Base-by-base conservation (phyloP, 2,329 filamentous ascomycete species). In the Paramyrothecium roridum region DNA sequence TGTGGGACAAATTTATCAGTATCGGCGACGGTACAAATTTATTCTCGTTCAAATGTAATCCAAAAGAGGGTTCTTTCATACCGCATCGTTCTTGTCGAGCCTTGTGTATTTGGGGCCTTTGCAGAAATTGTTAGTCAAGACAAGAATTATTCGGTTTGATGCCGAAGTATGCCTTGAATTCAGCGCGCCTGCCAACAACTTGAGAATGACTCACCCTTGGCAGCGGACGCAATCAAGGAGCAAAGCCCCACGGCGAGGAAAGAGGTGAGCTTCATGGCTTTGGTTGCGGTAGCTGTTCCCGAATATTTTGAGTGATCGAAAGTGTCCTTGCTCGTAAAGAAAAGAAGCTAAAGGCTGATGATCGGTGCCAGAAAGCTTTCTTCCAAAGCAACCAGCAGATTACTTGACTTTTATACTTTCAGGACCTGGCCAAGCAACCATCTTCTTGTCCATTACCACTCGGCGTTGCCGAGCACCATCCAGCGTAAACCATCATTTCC, bases 61-160 rank as follows among this genome's bases (percentile, higher is more conserved):
- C 8, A 50, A 33, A 33, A 23, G 26, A 10, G 26, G 26, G 26
- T 10, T 8, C 23, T 33, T n/a, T 33, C 48, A 30, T 50, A 50
- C 48, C 21, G 48, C 48, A n/a, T 50, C 23, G 3, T 50, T 20
- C 19, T n/a, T 50, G 23, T 26, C 23, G 33, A 50, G 21, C 19
- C 48, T 50, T 17, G n/a, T 3, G 48, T 50, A 50, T 22, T 33
- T 50, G 48, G 48, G 48, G n/a, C 48, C 48, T 50, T 30, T 33
- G 3, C 8, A 13, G 12, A 43, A 20, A 30, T n/a, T 33, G 48
- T 50, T 20, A 50, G 48, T n/a, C 19, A n/a, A n/a, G n/a, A n/a
- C n/a, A n/a, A n/a, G n/a, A n/a, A n/a, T n/a, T n/a, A n/a, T n/a
- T n/a, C n/a, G n/a, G n/a, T n/a, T n/a, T n/a, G n/a, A 50, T 33